phyloP scores from a whole-genome alignment of 2,329 filamentous ascomycete genomes.

The Xylaria polymorpha region DNA sequence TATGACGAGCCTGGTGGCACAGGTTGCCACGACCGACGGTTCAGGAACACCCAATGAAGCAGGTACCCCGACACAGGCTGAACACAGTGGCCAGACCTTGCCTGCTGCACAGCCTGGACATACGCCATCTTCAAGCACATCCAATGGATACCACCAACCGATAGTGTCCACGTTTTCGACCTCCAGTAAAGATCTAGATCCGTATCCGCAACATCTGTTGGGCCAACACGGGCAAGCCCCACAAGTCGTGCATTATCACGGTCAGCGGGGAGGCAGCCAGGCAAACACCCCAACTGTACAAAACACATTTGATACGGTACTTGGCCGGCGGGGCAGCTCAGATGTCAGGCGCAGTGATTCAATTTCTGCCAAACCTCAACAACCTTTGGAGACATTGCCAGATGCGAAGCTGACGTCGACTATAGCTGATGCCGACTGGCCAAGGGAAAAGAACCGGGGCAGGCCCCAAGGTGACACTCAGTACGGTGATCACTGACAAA shows the following conservation, averaged over 20 bases:
- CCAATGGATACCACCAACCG: conserved; percentile 76
- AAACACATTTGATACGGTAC: conserved; percentile 61
- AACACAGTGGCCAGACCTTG: conserved; percentile 56
- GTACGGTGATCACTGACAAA: conserved; percentile 1
- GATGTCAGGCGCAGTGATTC: conserved; percentile 58
- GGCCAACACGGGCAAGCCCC: conserved; percentile 72
- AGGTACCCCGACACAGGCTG: conserved; percentile 71
- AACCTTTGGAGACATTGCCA: conserved; percentile 55
- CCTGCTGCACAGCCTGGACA: conserved; percentile 53
- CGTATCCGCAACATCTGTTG: conserved; percentile 73
- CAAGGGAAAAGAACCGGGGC: conserved; percentile 39
- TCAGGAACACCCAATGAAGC: conserved; percentile 65
- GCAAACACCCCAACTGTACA: conserved; percentile 71
- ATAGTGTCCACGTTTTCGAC: conserved; percentile 77
- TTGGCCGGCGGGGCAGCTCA: conserved; percentile 62
- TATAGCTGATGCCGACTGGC: conserved; percentile 36
- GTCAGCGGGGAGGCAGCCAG: conserved; percentile 74
- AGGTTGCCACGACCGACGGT: conserved; percentile 60
- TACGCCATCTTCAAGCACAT: conserved; percentile 56
- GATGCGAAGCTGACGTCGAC: conserved; percentile 53
- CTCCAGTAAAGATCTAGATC: conserved; percentile 75
- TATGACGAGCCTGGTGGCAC: conserved; percentile 76
- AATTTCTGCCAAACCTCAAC: conserved; percentile 49
- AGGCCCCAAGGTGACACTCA: conserved; percentile 34
- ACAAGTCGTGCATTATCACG: conserved; percentile 75